These are phyloP conservation scores for Cercospora janseana DNA, from an alignment of 2,329 filamentous ascomycete species.

Conservation along the genomic window DNA sequence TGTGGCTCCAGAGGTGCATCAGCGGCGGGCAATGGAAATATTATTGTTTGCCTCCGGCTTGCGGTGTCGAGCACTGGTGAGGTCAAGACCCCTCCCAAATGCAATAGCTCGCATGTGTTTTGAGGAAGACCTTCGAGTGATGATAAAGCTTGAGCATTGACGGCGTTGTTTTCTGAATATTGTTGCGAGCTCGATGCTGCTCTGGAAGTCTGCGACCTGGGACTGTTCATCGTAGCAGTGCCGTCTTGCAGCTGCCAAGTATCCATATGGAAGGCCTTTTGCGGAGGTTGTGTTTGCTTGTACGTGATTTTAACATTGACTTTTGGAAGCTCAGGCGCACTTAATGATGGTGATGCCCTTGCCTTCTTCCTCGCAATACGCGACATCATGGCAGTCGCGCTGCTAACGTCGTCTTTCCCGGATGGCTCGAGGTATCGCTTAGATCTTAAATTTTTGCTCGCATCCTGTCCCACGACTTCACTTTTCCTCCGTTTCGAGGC, in stretches of 20 bases:
- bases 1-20: constrained; percentile 6
- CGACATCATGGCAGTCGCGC: too few relatives aligned
- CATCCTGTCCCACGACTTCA: not conserved
- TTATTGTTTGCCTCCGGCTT: constrained; percentile 16
- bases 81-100: not conserved
- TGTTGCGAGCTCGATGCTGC: too few relatives aligned
- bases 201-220: not conserved
- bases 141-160: not conserved
- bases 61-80: not conserved
- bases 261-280: constrained; percentile 11
- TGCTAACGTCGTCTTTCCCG: too few relatives aligned
- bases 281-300: constrained; percentile 1
- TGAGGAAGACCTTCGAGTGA: not conserved
- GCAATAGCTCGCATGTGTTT: not conserved
- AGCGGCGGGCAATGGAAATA: constrained; percentile 5
- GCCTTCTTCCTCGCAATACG: too few relatives aligned
- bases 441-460: constrained; percentile 1
- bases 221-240: too few relatives aligned
- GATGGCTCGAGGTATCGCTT: constrained; percentile 4
- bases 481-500: constrained; percentile 10
- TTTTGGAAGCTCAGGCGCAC: not conserved
- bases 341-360: constrained; percentile 1
- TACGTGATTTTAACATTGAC: constrained; percentile 9
- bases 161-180: too few relatives aligned
- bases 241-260: constrained; percentile 13